phyloP scores from a whole-genome alignment of 257 asterid species.

The Capsicum rhomboideum region DNA sequence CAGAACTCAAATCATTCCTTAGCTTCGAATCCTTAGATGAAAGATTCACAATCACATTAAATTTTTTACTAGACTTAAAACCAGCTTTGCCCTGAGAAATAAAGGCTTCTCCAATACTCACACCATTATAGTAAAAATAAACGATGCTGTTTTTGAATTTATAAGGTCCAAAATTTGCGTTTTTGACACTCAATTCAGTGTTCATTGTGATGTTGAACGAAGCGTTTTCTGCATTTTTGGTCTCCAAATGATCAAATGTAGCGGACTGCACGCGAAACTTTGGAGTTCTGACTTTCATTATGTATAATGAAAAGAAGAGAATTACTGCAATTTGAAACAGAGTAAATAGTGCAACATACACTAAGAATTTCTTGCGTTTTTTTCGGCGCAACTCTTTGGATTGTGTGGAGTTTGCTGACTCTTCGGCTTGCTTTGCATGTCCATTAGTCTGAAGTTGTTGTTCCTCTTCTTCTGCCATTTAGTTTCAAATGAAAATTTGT shows the following conservation, averaged over 20 bases:
- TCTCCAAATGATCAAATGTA: background rate
- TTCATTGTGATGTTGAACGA: constrained; percentile 16
- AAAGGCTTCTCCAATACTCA: constrained; percentile 19
- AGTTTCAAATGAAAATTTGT: background rate
- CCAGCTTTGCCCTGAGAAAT: constrained; percentile 9
- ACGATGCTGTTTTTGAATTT: constrained; percentile 15
- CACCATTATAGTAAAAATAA: constrained; percentile 18
- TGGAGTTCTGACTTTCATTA: constrained; percentile 32
- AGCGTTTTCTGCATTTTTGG: background rate
- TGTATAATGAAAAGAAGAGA: constrained; percentile 16
- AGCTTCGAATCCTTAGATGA: constrained; percentile 3
- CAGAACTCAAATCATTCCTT: constrained; percentile 12
- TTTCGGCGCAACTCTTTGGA: constrained; percentile 12
- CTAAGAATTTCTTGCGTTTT: constrained; percentile 23
- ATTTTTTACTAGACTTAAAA: constrained; percentile 15
- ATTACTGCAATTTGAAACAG: constrained; percentile 26
- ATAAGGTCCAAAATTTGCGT: constrained; percentile 37
- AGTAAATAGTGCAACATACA: constrained; percentile 17
- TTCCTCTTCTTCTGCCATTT: background rate
- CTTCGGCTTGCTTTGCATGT: background rate
- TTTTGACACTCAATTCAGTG: constrained; percentile 26
- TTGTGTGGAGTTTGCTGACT: background rate
- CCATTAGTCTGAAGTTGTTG: background rate
- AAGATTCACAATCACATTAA: constrained; percentile 10
- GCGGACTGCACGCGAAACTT: constrained; percentile 23